phyloP scores from a whole-genome alignment of 169 alveolate species.

The Cryptosporidium felis region DNA sequence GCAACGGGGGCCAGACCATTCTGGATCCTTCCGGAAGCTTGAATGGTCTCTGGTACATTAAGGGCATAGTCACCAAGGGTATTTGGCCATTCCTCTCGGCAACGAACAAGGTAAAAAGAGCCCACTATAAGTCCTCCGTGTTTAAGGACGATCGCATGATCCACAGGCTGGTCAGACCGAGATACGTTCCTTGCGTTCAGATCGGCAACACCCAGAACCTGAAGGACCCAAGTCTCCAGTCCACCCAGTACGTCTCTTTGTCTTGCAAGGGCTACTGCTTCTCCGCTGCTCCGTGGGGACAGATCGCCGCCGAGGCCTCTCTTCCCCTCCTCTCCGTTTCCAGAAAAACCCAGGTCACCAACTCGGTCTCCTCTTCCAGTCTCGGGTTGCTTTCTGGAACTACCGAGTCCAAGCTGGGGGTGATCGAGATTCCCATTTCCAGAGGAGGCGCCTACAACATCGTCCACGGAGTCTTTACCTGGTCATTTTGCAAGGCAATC shows the following conservation, averaged over 20 bases:
- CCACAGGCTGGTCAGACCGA: constrained; percentile 83
- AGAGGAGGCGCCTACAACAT: constrained; percentile 77
- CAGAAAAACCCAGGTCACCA: constrained; percentile 58
- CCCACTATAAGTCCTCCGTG: constrained; percentile 80
- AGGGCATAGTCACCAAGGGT: constrained; percentile 88
- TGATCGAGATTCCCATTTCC: constrained; percentile 23
- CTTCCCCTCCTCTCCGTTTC: constrained; percentile 75
- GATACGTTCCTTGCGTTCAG: constrained; percentile 84
- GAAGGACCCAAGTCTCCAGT: constrained; percentile 80
- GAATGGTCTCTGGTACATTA: constrained; percentile 80
- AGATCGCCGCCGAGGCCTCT: constrained; percentile 84
- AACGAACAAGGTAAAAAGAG: constrained; percentile 85
- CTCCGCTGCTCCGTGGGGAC: constrained; percentile 85
- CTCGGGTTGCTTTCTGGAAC: constrained; percentile 11
- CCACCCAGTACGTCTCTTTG: constrained; percentile 74
- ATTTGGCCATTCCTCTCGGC: constrained; percentile 89
- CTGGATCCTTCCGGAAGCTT: constrained; percentile 86
- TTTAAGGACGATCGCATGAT: constrained; percentile 83
- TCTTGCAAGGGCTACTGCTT: constrained; percentile 79
- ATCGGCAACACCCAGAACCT: constrained; percentile 83
- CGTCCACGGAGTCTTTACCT: constrained; percentile 86
- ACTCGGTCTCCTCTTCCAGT: background rate
- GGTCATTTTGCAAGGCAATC: constrained; percentile 77
- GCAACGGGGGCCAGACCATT: constrained; percentile 88
- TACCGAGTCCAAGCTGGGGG: constrained; percentile 44